Evolutionary conservation across 75 land plant species (phyloP), one percentile per base, ranked within the genome.

Genomic region (Cunninghamia lanceolata): DNA sequence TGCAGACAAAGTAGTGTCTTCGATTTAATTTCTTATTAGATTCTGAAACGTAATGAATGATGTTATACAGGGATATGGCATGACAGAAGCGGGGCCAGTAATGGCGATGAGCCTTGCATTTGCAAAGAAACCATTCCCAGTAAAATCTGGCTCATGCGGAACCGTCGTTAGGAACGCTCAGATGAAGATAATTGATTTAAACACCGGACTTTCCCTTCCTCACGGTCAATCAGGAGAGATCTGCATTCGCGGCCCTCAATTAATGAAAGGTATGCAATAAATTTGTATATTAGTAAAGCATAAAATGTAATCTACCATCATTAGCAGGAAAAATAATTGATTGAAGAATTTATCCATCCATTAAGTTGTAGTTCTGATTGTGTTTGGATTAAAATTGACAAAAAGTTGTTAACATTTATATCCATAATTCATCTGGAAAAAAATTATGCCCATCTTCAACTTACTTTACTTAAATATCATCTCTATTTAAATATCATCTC

Each of bases 231-330:
- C 94, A 19, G 96, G 98, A 3, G 98, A 96, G 82, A 96, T 96
- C 38, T 96, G 96, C 91, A 91, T 96, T 63, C 84, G 94, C 0
- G 98, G 96, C 1, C 63, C 87, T 16, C 95, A 96, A 54, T 91
- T 96, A 85, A 96, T 96, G 98, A 96, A 96, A 94, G 98, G 98
- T 96, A 59, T 2, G 83, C 0, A 46, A n/a, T n/a, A n/a, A n/a
- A n/a, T n/a, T n/a, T n/a, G n/a, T n/a, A n/a, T n/a, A n/a, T 45
- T 45, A 45, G 4, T 45, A 2, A 45, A 45, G 5, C 5, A 45
- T 45, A 3, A 45, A 2, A 45, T 45, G 2, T 45, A 45, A 45
- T 5, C 5, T 2, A 3, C 5, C 17, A 25, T 77, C 34, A 9
- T 76, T 34, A 3, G 3, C 32, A 2, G 28, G 2, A 71, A 71